A percentile compares a stretch with the other conserved stretches of the same genome.
These are phyloP conservation scores for Drosera capensis DNA, from an alignment of 148 eudicot genomes.

Conservation along the genomic window DNA sequence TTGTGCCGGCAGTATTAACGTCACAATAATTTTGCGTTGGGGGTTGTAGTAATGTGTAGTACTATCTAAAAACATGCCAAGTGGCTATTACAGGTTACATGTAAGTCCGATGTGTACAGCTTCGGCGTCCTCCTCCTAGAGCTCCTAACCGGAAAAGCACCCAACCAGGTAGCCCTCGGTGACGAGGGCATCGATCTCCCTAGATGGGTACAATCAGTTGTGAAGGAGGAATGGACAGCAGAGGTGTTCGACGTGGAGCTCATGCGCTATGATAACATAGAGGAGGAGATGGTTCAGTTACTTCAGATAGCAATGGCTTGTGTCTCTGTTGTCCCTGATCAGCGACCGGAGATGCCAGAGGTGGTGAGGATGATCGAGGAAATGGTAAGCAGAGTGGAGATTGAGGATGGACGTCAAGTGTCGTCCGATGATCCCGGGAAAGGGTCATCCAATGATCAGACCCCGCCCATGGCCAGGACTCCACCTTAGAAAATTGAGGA, in stretches of 20 bases:
- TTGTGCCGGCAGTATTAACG: too few species aligned
- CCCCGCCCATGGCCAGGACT: conserved; percentile 31
- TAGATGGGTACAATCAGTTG: conserved; percentile 96
- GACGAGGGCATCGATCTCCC: conserved; percentile 96
- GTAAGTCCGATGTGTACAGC: conserved; percentile 82
- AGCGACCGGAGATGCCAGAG: conserved; percentile 69
- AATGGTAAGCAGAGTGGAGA: conserved; percentile 46
- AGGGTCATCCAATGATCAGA: conserved; percentile 73
- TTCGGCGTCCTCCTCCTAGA: conserved; percentile 74
- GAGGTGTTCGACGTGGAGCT: conserved; percentile 97
- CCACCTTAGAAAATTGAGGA: too few species aligned
- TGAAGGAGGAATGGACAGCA: conserved; percentile 95
- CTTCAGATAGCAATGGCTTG: conserved; percentile 94
- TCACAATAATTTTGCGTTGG: too few species aligned
- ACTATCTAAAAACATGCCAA: too few species aligned
- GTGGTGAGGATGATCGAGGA: conserved; percentile 92
- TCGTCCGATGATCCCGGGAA: conserved; percentile 84
- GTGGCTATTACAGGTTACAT: too few species aligned
- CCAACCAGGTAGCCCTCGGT: conserved; percentile 85
- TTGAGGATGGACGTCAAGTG: conserved; percentile 63
- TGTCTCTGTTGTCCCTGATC: conserved; percentile 76
- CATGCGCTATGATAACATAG: conserved; percentile 79
- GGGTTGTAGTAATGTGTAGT: too few species aligned
- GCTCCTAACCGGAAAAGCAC: conserved; percentile 82
- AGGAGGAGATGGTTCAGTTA: conserved; percentile 97